Evolutionary conservation across 768 basidiomycete species (phyloP), one percentile per base, ranked within the genome.

Genomic region (Lentinula lateritia): DNA sequence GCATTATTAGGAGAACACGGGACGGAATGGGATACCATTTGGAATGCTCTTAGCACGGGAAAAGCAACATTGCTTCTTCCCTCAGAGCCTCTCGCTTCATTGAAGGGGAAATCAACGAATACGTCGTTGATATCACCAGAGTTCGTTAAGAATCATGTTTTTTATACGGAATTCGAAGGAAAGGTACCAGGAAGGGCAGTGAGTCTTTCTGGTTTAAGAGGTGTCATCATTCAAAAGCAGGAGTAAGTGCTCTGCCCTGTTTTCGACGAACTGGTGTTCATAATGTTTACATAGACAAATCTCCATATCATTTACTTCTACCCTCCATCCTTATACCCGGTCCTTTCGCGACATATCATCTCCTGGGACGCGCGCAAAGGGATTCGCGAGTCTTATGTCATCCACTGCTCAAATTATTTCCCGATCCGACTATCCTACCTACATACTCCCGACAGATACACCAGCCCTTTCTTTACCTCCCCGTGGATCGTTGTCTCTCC

Each of bases 51-150:
- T 53, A 82, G 83, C 2, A 76, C 76, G 23, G 86, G 87, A 16
- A 91, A 96, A 93, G 89, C 90, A 3, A 88, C 90, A 0, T 69
- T 99, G 10, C 75, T 98, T 15, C 78, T 98, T 0, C 95, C 95
- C 0, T 71, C 84, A 2, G 89, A 91, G 54, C 78, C 81, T 50
- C 69, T 76, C 6, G 76, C 82, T 2, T 71, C 78, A 32, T 20
- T 52, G 16, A 59, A 59, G 18, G 36, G 16, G n/a, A 59, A 28
- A 50, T 16, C 6, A 12, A 13, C 38, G 7, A 39, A 18, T 81
- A 84, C 16, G 77, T 4, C 55, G 12, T 12, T 77, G 53, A 79
- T 93, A 56, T 89, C 89, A 0, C 74, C 85, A 0, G 89, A 93
- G 2, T 86, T 95, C 61, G 76, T 97, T 35, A 86, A 84, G 69